A percentile compares a stretch with the other conserved stretches of the same genome.
These are phyloP conservation scores for Podospora pseudoanserina DNA, from an alignment of 495 filamentous ascomycete genomes.

Conservation along the genomic window DNA sequence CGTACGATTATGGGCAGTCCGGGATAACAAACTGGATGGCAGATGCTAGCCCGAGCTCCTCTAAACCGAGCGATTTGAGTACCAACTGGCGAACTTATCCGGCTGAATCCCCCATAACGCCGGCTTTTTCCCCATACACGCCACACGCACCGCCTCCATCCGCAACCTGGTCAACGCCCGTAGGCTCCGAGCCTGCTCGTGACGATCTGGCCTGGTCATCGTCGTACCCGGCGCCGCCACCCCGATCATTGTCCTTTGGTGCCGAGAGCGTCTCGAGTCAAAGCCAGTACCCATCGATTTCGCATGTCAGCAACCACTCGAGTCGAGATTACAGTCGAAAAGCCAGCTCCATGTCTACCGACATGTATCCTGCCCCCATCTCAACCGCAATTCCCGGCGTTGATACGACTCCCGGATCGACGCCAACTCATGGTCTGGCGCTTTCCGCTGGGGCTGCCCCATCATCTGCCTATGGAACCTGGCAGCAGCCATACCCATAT, in stretches of 20 bases:
- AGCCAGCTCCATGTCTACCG: slow-evolving; percentile 29
- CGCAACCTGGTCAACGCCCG: slow-evolving; percentile 40
- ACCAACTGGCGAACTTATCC: slow-evolving; percentile 39
- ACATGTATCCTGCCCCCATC: slow-evolving; percentile 39
- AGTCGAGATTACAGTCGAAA: slow-evolving; percentile 37
- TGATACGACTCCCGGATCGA: slow-evolving; percentile 36
- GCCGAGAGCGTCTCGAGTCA: slow-evolving; percentile 35
- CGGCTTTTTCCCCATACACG: slow-evolving; percentile 41
- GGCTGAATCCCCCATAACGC: slow-evolving; percentile 38
- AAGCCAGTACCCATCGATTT: slow-evolving; percentile 33
- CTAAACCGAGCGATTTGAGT: slow-evolving; percentile 36
- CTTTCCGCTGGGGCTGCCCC: slow-evolving; percentile 42
- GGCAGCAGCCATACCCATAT: slow-evolving; percentile 46
- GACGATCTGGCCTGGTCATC: slow-evolving; percentile 42
- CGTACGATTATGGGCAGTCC: slow-evolving; percentile 41
- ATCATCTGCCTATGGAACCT: slow-evolving; percentile 38
- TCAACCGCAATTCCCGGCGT: slow-evolving; percentile 38
- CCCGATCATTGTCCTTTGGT: slow-evolving; percentile 45
- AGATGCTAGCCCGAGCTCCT: slow-evolving; percentile 35
- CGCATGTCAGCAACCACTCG: slow-evolving; percentile 29
- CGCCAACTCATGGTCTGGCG: slow-evolving; percentile 32
- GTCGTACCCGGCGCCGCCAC: slow-evolving; percentile 37
- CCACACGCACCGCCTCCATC: slow-evolving; percentile 36
- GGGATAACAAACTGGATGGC: slow-evolving; percentile 43
- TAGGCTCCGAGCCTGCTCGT: slow-evolving; percentile 30